Conservation (phyloP, 805 yeast species). For the Ogataea corticis region DNA sequence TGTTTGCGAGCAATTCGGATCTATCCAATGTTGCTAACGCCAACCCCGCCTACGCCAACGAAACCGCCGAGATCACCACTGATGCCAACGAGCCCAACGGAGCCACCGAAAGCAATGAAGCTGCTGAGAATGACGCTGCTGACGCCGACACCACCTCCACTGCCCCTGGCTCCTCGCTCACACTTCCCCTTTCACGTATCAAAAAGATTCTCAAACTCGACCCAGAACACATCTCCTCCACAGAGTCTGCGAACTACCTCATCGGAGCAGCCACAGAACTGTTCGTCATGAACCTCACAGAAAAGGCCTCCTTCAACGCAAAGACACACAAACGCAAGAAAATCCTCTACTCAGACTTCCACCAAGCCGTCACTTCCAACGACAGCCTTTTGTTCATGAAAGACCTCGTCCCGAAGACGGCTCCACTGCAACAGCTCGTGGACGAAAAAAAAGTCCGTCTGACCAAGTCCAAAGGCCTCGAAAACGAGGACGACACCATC, state of each 20-base stretch:
- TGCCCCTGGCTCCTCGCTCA: conserved; percentile 20
- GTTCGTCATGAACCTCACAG: conserved; percentile 67
- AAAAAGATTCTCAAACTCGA: conserved; percentile 74
- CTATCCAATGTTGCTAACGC: no score
- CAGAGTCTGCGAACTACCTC: conserved; percentile 71
- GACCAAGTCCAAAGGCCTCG: conserved; percentile 2
- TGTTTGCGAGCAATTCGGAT: no score
- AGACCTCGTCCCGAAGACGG: conserved; percentile 67
- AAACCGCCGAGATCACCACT: no score
- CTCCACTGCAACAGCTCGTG: conserved; percentile 49
- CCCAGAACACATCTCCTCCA: conserved; percentile 67
- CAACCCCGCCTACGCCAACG: no score
- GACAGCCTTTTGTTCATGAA: conserved; percentile 64
- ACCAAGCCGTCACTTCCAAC: conserved; percentile 57
- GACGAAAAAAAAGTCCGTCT: conserved; percentile 41
- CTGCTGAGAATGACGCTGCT: conserved; percentile 3
- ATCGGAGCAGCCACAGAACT: conserved; percentile 78
- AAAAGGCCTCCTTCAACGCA: conserved; percentile 67
- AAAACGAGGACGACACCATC: conserved; percentile 17
- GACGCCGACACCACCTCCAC: not conserved
- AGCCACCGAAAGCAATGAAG: not conserved
- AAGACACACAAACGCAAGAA: conserved; percentile 67
- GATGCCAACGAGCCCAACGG: no score
- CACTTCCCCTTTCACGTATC: conserved; percentile 65
- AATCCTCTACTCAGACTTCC: conserved; percentile 68